Conservation (phyloP, 2,329 filamentous ascomycete species). For the Rutstroemia sp. region DNA sequence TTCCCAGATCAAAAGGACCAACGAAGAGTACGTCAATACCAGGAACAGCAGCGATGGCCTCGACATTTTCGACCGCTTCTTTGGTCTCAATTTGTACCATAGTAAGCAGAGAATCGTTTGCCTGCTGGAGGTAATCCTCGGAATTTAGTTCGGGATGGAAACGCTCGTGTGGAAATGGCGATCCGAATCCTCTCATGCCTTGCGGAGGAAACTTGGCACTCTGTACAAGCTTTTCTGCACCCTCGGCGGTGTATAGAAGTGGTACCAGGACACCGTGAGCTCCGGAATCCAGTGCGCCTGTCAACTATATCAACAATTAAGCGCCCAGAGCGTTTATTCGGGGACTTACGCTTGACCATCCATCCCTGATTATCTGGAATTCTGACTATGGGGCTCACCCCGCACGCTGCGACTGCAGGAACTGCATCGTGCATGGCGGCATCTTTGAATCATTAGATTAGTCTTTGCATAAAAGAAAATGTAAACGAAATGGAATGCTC, state of each 20-base stretch:
- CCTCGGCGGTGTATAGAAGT: constrained; percentile 46
- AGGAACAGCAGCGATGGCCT: constrained; percentile 53
- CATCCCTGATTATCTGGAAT: constrained; percentile 49
- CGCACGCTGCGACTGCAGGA: constrained; percentile 47
- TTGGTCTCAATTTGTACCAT: constrained; percentile 63
- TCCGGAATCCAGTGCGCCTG: constrained; percentile 47
- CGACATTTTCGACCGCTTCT: constrained; percentile 52
- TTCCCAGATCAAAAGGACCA: constrained; percentile 58
- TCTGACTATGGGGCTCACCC: constrained; percentile 48
- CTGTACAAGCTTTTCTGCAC: constrained; percentile 42
- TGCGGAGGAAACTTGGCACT: constrained; percentile 50
- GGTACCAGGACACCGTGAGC: constrained; percentile 51
- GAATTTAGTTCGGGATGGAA: constrained; percentile 41
- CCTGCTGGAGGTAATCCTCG: constrained; percentile 49
- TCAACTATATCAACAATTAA: constrained; percentile 23
- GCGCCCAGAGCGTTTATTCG: constrained; percentile 30
- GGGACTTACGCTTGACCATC: constrained; percentile 41
- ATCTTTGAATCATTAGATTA: constrained; percentile 30
- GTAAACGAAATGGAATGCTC: too few species aligned
- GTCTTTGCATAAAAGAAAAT: neutral
- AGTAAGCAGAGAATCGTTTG: constrained; percentile 50
- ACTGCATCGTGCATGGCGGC: constrained; percentile 51
- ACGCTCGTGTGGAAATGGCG: constrained; percentile 45
- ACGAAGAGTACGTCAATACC: constrained; percentile 59
- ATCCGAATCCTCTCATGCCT: constrained; percentile 48